Percentiles rank a stretch among this genome's conserved stretches.
Evolutionary conservation across 345 rosid genomes (phyloP).

Genomic region (Eucalyptus sp.): DNA sequence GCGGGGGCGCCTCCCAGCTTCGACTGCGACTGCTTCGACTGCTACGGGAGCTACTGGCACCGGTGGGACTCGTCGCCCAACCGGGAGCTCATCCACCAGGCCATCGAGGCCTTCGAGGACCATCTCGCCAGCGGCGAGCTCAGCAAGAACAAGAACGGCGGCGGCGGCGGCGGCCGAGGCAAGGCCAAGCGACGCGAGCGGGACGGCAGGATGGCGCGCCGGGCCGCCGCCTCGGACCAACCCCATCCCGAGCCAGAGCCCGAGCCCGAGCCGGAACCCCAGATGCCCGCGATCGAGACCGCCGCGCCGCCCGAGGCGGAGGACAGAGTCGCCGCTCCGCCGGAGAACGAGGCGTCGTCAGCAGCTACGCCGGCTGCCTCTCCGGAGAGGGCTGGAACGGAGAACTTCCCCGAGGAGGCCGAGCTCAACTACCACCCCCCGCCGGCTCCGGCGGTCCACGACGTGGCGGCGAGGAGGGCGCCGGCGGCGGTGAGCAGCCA

Average conservation of each 20-base stretch:
- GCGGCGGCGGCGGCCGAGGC: conserved; percentile 18
- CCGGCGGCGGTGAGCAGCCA: conserved; percentile 13
- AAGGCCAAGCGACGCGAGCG: conserved; percentile 1
- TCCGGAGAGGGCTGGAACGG: not conserved
- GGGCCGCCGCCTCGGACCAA: not conserved
- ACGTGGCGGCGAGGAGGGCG: not conserved
- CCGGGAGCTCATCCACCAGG: conserved; percentile 72
- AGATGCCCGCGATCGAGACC: not conserved
- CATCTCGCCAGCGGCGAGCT: conserved; percentile 31
- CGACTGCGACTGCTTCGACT: conserved; percentile 79
- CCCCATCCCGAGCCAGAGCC: not conserved
- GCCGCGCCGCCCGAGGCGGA: not conserved
- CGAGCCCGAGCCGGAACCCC: not conserved
- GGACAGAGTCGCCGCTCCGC: not conserved
- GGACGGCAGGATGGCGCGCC: not conserved
- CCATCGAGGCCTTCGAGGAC: conserved; percentile 80
- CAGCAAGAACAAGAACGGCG: conserved; percentile 18
- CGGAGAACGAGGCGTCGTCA: not conserved
- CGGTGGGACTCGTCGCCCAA: conserved; percentile 88
- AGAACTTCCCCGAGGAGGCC: not conserved
- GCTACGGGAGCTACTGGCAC: conserved; percentile 82
- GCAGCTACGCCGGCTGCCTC: not conserved
- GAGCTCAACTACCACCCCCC: not conserved
- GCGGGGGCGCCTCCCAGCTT: conserved; percentile 32
- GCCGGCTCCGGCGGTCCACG: not conserved